Percentiles rank a stretch among this genome's conserved stretches.
phyloP scores from a whole-genome alignment of 805 yeast genomes.

The Grigorovia humatica region DNA sequence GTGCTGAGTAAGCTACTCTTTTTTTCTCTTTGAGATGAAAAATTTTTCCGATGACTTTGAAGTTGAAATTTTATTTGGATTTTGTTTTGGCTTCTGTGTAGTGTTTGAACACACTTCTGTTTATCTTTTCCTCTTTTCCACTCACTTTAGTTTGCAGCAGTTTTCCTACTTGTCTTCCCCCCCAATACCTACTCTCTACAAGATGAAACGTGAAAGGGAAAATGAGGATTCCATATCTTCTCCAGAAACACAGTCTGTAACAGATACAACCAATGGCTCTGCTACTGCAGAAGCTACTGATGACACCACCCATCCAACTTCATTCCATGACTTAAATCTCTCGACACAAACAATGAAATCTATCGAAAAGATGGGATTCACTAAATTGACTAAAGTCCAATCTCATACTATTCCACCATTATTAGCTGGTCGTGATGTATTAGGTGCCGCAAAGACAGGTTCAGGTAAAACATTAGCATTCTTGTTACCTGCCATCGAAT shows the following conservation, averaged over 20 bases:
- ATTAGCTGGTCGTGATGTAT: slow-evolving; percentile 90
- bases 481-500: slow-evolving; percentile 88
- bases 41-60: neutral
- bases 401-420: slow-evolving; percentile 93
- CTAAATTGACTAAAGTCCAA: slow-evolving; percentile 88
- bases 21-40: neutral
- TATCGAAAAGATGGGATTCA: slow-evolving; percentile 80
- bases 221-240: neutral
- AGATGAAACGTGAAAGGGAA: slow-evolving; percentile 14
- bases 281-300: neutral
- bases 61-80: neutral
- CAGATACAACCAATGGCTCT: neutral
- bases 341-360: slow-evolving; percentile 79
- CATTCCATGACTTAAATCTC: slow-evolving; percentile 36
- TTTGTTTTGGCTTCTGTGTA: neutral
- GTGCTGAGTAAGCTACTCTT: neutral
- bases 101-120: neutral
- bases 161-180: neutral
- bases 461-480: slow-evolving; percentile 97
- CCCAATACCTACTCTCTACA: neutral
- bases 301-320: neutral
- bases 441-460: slow-evolving; percentile 99
- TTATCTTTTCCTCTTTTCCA: too few relatives aligned
- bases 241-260: neutral
- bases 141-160: neutral